Conservation (phyloP, 345 rosid genomes). For the Acer campestre region DNA sequence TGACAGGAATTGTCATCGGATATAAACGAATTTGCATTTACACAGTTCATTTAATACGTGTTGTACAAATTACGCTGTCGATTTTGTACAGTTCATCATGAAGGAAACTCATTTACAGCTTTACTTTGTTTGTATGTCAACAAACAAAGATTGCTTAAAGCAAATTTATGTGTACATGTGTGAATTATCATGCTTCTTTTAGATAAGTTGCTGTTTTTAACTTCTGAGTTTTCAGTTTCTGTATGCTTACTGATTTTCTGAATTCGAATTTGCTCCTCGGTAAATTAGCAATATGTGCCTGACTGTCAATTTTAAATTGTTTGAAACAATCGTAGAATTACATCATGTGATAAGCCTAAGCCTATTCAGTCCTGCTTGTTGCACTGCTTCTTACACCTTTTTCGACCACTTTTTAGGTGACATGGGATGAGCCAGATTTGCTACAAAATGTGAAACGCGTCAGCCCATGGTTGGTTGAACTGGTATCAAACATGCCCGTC, state of each 20-base stretch:
- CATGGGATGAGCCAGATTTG: constrained; percentile 98
- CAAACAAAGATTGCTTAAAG: not conserved
- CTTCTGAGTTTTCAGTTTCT: not conserved
- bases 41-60: constrained; percentile 21
- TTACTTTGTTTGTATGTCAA: not conserved
- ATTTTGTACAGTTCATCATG: not conserved
- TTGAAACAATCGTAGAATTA: not conserved
- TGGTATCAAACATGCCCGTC: constrained; percentile 78
- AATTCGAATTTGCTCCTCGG: not conserved
- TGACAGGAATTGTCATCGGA: constrained; percentile 3
- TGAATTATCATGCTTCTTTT: not conserved
- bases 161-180: not conserved
- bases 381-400: constrained; percentile 5
- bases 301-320: not conserved
- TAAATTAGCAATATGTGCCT: not conserved
- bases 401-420: constrained; percentile 50
- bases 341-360: constrained; percentile 1
- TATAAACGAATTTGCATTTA: constrained; percentile 18
- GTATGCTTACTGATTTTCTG: not conserved
- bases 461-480: constrained; percentile 92
- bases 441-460: constrained; percentile 86
- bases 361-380: not conserved
- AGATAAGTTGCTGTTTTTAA: constrained; percentile 9
- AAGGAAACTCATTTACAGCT: not conserved
- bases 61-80: constrained; percentile 1